Conservation (phyloP, 1,284 basidiomycete genomes). For the Cryptococcus floricola region DNA sequence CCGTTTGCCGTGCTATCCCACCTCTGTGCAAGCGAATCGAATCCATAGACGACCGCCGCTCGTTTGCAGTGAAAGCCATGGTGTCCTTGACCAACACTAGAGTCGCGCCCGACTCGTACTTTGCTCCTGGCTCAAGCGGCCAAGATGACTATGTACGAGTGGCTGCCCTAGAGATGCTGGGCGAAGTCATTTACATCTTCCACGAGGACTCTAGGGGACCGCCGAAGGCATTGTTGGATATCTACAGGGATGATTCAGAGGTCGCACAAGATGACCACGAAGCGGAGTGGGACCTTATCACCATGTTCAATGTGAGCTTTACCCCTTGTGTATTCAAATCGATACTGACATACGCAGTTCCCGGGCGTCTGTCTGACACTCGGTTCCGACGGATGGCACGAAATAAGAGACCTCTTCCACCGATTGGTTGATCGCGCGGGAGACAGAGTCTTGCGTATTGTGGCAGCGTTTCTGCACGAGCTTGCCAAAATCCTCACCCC, state of each 20-base stretch:
- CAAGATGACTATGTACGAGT: conserved; percentile 72
- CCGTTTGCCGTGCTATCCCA: conserved; percentile 80
- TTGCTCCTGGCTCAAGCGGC: conserved; percentile 8
- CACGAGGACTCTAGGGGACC: conserved; percentile 61
- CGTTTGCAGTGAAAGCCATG: conserved; percentile 63
- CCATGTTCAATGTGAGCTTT: conserved; percentile 71
- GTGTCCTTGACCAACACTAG: conserved; percentile 55
- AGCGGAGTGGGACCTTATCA: conserved; percentile 74
- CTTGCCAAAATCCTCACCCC: conserved; percentile 79
- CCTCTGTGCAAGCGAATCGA: conserved; percentile 66
- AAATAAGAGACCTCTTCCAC: conserved; percentile 67
- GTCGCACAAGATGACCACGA: conserved; percentile 37
- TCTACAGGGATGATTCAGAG: conserved; percentile 59
- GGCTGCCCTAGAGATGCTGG: conserved; percentile 81
- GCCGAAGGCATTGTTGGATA: conserved; percentile 70
- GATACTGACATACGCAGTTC: conserved; percentile 49
- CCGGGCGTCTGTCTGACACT: conserved; percentile 86
- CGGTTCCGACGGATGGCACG: conserved; percentile 70
- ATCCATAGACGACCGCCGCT: conserved; percentile 55
- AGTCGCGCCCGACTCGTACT: too few relatives aligned
- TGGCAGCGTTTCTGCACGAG: conserved; percentile 81
- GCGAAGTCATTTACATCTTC: conserved; percentile 87
- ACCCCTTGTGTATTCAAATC: not conserved
- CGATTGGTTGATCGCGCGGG: conserved; percentile 55
- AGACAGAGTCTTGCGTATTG: conserved; percentile 53